Evolutionary conservation across 2,329 filamentous ascomycete species (phyloP).

Genomic region (Colletotrichum navitas): DNA sequence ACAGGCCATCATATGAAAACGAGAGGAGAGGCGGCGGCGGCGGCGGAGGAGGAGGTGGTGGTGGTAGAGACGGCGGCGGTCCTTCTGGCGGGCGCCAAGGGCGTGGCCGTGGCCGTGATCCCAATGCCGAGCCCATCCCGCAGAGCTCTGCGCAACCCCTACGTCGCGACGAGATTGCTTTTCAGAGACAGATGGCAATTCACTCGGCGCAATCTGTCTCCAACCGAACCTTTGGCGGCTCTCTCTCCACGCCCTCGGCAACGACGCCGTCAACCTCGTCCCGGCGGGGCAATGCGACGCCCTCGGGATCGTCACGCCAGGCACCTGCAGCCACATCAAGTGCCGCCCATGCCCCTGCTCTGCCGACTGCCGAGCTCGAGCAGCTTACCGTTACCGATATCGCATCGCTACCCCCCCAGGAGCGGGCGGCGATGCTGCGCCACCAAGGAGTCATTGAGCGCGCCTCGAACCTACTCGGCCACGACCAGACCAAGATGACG

Average conservation of each 20-base stretch:
- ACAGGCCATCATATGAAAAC: constrained; percentile 77
- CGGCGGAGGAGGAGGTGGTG: constrained; percentile 57
- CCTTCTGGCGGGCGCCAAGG: constrained; percentile 50
- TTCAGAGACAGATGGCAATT: constrained; percentile 91
- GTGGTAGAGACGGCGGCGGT: constrained; percentile 56
- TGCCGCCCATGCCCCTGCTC: constrained; percentile 42
- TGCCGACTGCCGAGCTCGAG: constrained; percentile 56
- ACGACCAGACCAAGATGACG: constrained; percentile 79
- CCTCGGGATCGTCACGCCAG: constrained; percentile 29
- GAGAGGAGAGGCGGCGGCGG: constrained; percentile 63
- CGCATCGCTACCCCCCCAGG: constrained; percentile 75
- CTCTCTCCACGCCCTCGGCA: constrained; percentile 72
- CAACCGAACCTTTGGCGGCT: constrained; percentile 85
- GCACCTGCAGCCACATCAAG: constrained; percentile 40
- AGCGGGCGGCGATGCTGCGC: constrained; percentile 82
- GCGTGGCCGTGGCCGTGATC: constrained; percentile 80
- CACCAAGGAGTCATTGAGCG: constrained; percentile 90
- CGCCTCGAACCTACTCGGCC: constrained; percentile 82
- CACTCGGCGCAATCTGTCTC: constrained; percentile 87
- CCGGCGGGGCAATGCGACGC: constrained; percentile 35
- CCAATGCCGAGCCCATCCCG: constrained; percentile 85
- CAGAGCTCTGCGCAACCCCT: constrained; percentile 83
- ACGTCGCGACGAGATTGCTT: constrained; percentile 88
- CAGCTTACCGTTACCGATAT: constrained; percentile 65
- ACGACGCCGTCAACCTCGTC: constrained; percentile 48